phyloP scores from a whole-genome alignment of 2,329 filamentous ascomycete species.

The Xylariaceae sp. region DNA sequence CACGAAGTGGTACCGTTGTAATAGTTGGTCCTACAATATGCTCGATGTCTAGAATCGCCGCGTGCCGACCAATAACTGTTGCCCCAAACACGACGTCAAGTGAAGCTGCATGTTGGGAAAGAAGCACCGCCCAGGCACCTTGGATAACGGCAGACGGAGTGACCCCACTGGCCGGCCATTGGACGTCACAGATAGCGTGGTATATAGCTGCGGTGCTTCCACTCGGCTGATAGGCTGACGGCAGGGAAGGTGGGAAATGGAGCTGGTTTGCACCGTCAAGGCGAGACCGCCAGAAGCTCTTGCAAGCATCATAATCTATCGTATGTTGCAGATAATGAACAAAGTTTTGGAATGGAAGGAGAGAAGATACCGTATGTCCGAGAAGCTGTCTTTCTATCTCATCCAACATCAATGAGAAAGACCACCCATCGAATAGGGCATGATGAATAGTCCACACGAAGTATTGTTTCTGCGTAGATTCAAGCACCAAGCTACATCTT shows the following conservation, averaged over 20 bases:
- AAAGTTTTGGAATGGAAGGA: constrained; percentile 8
- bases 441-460: constrained; percentile 9
- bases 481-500: background rate
- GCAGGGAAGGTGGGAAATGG: constrained; percentile 9
- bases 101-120: constrained; percentile 11
- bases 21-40: constrained; percentile 19
- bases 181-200: background rate
- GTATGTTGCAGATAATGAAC: constrained; percentile 7
- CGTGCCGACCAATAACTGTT: constrained; percentile 14
- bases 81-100: constrained; percentile 10
- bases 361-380: background rate
- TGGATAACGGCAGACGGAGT: too few relatives aligned
- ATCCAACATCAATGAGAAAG: constrained; percentile 8
- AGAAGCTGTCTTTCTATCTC: constrained; percentile 8
- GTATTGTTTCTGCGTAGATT: background rate
- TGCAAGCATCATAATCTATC: background rate
- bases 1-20: constrained; percentile 9
- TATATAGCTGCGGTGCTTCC: too few relatives aligned
- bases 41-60: constrained; percentile 9
- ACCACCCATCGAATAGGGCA: constrained; percentile 13
- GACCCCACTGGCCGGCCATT: too few relatives aligned
- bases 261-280: constrained; percentile 3
- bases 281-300: constrained; percentile 2
- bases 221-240: background rate
- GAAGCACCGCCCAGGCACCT: constrained; percentile 14